phyloP scores from a whole-genome alignment of 2,329 filamentous ascomycete genomes.

The Cadophora sp. region DNA sequence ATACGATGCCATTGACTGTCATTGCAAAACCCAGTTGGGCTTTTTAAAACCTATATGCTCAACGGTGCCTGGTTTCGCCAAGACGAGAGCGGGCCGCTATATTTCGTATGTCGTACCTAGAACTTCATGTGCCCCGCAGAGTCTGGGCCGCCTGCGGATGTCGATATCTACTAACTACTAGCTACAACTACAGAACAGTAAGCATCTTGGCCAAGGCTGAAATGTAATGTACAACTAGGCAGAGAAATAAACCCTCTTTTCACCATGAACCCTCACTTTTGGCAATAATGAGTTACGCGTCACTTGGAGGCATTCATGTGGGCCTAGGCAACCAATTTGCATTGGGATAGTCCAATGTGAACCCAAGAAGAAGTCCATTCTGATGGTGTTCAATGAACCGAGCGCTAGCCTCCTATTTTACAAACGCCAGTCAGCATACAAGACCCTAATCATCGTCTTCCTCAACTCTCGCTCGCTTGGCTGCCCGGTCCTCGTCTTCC shows the following conservation, averaged over 20 bases:
- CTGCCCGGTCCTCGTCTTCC: conserved; percentile 61
- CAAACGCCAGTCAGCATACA: conserved; percentile 13
- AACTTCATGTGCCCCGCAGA: not conserved
- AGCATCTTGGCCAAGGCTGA: not conserved
- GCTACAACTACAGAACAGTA: not conserved
- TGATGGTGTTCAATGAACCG: not conserved
- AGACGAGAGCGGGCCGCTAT: not conserved
- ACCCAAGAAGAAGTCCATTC: not conserved
- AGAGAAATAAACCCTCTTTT: not conserved
- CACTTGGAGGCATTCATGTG: not conserved
- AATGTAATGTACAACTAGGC: not conserved
- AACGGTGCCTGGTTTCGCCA: conserved; percentile 3
- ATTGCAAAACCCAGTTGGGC: not conserved
- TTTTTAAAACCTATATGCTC: not conserved
- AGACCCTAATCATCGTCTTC: conserved; percentile 60
- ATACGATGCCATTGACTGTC: not conserved
- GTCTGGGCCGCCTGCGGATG: not conserved
- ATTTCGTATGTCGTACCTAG: not conserved
- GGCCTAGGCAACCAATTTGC: not conserved
- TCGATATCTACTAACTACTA: not conserved
- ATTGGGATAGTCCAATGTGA: not conserved
- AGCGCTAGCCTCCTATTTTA: conserved; percentile 11
- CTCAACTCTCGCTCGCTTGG: conserved; percentile 80
- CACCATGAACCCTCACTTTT: not conserved
- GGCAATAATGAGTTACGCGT: not conserved